Conservation (phyloP, 2,329 filamentous ascomycete genomes). For the Xylaria sp. region DNA sequence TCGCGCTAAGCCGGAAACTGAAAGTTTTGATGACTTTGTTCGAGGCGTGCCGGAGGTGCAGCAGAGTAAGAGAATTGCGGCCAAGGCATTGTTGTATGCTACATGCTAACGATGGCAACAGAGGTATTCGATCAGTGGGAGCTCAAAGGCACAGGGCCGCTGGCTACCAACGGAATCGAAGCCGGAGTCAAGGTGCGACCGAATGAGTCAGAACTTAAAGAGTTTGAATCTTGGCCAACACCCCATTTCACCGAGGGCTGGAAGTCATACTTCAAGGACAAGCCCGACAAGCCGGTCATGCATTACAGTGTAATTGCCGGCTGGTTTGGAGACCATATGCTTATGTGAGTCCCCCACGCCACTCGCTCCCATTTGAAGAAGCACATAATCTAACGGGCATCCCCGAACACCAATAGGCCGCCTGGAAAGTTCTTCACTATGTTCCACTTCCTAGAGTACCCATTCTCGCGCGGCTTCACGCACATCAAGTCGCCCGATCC, state of each 20-base stretch:
- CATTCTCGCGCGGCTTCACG: conserved; percentile 77
- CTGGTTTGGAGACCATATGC: conserved; percentile 70
- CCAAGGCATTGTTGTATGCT: conserved; percentile 5
- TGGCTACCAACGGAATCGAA: conserved; percentile 83
- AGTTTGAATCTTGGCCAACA: conserved; percentile 79
- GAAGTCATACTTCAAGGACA: conserved; percentile 86
- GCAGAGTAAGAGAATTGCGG: conserved; percentile 59
- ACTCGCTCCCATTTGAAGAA: conserved; percentile 1
- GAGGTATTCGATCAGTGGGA: conserved; percentile 82
- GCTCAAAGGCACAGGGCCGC: conserved; percentile 79
- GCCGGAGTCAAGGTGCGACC: conserved; percentile 83
- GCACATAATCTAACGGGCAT: background rate
- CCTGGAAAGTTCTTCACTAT: conserved; percentile 85
- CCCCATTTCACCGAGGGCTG: conserved; percentile 79
- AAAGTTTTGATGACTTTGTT: conserved; percentile 84
- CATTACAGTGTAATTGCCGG: conserved; percentile 82
- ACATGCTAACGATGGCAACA: conserved; percentile 43
- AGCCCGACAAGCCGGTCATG: conserved; percentile 88
- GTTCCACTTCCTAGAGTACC: conserved; percentile 85
- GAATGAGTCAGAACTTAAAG: conserved; percentile 72
- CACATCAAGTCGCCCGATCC: conserved; percentile 78
- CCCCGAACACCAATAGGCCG: conserved; percentile 61
- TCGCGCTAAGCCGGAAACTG: conserved; percentile 78
- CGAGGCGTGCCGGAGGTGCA: conserved; percentile 79
- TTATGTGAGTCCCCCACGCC: conserved; percentile 57